Evolutionary conservation across 495 filamentous ascomycete species (phyloP).

Genomic region (Antarctomyces pellizariae): DNA sequence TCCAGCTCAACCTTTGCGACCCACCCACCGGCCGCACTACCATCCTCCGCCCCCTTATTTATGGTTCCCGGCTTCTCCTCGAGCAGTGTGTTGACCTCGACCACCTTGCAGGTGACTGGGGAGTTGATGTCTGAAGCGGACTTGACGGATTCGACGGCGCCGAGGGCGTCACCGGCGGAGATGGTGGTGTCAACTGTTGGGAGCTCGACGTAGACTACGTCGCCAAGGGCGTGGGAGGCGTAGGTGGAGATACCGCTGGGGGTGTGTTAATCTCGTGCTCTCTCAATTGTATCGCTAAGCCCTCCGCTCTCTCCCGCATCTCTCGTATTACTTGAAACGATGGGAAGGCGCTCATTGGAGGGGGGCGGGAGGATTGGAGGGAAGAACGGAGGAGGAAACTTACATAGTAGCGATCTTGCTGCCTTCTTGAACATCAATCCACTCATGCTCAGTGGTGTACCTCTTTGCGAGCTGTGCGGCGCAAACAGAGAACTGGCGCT

Average conservation of each 20-base stretch:
- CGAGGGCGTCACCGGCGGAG: slow-evolving; percentile 50
- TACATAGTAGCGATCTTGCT: slow-evolving; percentile 38
- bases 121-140: slow-evolving; percentile 88
- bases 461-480: slow-evolving; percentile 37
- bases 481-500: slow-evolving; percentile 3
- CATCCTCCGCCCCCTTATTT: slow-evolving; percentile 53
- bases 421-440: slow-evolving; percentile 68
- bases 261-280: too few species aligned
- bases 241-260: slow-evolving; percentile 83
- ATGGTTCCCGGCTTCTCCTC: slow-evolving; percentile 68
- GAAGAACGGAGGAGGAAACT: slow-evolving; percentile 14
- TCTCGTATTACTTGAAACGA: too few species aligned
- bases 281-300: too few species aligned
- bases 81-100: slow-evolving; percentile 42
- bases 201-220: slow-evolving; percentile 93
- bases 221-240: slow-evolving; percentile 74
- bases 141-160: slow-evolving; percentile 95
- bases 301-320: too few species aligned
- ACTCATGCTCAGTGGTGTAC: slow-evolving; percentile 96
- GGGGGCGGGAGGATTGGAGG: slow-evolving; percentile 2
- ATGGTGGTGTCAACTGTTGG: slow-evolving; percentile 40
- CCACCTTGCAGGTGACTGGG: slow-evolving; percentile 55
- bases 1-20: slow-evolving; percentile 63
- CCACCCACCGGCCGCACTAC: slow-evolving; percentile 64
- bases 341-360: background rate